A percentile compares a stretch with the other conserved stretches of the same genome.
phyloP scores from a whole-genome alignment of 768 basidiomycete species.

The Mycena polygramma region DNA sequence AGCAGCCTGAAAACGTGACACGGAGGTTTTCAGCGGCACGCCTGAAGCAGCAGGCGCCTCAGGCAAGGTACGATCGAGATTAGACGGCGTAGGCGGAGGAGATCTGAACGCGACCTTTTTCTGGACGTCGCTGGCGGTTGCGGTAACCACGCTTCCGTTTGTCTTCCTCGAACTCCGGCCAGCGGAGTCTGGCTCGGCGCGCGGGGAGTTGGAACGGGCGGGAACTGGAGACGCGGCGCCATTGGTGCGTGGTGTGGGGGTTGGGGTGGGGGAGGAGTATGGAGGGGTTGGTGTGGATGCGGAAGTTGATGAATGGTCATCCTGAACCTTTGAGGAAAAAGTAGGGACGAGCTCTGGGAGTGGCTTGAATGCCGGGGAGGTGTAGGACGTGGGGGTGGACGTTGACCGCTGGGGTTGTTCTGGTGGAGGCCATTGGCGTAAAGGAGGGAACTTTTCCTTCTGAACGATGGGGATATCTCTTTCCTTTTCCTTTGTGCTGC shows the following conservation, averaged over 20 bases:
- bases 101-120: slow-evolving; percentile 94
- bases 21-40: slow-evolving; percentile 70
- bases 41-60: slow-evolving; percentile 55
- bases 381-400: slow-evolving; percentile 59
- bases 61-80: slow-evolving; percentile 66
- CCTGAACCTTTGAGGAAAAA: slow-evolving; percentile 45
- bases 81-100: slow-evolving; percentile 78
- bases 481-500: slow-evolving; percentile 76
- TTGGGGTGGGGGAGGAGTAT: slow-evolving; percentile 51
- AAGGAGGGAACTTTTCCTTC: slow-evolving; percentile 79
- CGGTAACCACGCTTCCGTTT: slow-evolving; percentile 45
- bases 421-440: slow-evolving; percentile 73
- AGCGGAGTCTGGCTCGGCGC: slow-evolving; percentile 46
- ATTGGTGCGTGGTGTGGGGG: slow-evolving; percentile 45
- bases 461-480: slow-evolving; percentile 54
- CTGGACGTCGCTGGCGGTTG: slow-evolving; percentile 62
- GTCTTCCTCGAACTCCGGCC: slow-evolving; percentile 54
- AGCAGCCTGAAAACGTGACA: slow-evolving; percentile 82
- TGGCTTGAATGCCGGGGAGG: slow-evolving; percentile 69
- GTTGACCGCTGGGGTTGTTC: slow-evolving; percentile 51
- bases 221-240: slow-evolving; percentile 35
- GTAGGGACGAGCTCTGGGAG: slow-evolving; percentile 73
- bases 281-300: slow-evolving; percentile 41
- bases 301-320: slow-evolving; percentile 49
- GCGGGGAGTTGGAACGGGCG: slow-evolving; percentile 38